Percentiles rank a stretch among this genome's conserved stretches.
Evolutionary conservation across 805 yeast species (phyloP).

Genomic region (Starmerella floricola): DNA sequence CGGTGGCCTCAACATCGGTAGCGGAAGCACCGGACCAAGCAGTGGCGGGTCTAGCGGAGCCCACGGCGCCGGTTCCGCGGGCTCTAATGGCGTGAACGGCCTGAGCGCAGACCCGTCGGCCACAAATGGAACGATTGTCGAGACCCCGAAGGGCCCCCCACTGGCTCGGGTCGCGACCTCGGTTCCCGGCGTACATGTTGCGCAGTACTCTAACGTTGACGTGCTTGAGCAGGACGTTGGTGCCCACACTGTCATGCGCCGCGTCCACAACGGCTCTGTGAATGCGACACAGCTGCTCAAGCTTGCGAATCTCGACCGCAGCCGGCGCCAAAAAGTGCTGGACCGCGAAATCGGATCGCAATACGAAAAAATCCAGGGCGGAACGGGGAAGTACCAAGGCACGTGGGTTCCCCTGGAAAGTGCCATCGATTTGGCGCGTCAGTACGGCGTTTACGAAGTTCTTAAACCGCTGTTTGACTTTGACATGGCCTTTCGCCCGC

Average conservation of each 20-base stretch:
- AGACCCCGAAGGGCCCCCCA: conserved; percentile 17
- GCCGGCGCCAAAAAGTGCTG: conserved; percentile 48
- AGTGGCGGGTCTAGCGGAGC: too few species aligned
- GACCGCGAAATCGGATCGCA: conserved; percentile 54
- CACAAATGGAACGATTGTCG: neutral
- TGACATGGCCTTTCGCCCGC: conserved; percentile 31
- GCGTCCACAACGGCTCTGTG: conserved; percentile 50
- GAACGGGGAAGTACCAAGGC: conserved; percentile 64
- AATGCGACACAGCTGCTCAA: conserved; percentile 64
- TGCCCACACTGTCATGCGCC: conserved; percentile 55
- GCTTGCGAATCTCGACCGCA: conserved; percentile 55
- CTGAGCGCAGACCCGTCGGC: too few species aligned
- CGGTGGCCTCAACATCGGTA: too few species aligned
- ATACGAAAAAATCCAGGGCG: conserved; percentile 63
- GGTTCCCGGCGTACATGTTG: conserved; percentile 35
- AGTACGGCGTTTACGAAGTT: conserved; percentile 45
- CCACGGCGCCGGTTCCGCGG: too few species aligned
- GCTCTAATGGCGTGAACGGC: neutral
- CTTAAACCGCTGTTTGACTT: conserved; percentile 40
- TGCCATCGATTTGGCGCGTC: conserved; percentile 46
- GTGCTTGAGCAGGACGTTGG: conserved; percentile 48
- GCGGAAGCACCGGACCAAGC: too few species aligned
- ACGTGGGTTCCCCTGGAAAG: conserved; percentile 53
- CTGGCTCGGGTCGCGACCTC: conserved; percentile 11
- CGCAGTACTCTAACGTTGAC: conserved; percentile 52